Percentiles rank a stretch among this genome's conserved stretches.
Evolutionary conservation across 495 filamentous ascomycete genomes (phyloP).

Genomic region (Hyaloscypha bicolor): DNA sequence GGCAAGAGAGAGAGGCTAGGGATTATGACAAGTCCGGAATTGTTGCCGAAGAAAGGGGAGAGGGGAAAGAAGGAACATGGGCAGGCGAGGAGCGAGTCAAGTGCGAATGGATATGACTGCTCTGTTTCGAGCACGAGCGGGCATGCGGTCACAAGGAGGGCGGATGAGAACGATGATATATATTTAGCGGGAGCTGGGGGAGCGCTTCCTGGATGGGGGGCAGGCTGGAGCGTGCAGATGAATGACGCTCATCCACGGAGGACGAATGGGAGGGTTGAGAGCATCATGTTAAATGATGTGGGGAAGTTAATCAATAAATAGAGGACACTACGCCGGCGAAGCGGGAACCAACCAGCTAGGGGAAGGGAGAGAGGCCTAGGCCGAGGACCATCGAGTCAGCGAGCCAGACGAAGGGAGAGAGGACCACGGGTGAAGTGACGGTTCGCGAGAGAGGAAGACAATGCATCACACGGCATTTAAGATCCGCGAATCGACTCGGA

Average conservation of each 20-base stretch:
- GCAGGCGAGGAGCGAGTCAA: conserved; percentile 10
- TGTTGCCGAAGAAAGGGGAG: conserved; percentile 24
- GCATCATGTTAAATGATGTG: conserved; percentile 30
- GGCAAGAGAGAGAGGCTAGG: conserved; percentile 29
- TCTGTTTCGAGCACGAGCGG: conserved; percentile 10
- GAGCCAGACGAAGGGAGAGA: too few species aligned
- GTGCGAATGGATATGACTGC: not conserved
- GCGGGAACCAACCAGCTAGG: not conserved
- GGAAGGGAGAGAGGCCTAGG: not conserved
- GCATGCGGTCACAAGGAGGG: not conserved
- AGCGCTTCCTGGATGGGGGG: conserved; percentile 24
- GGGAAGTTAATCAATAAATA: conserved; percentile 29
- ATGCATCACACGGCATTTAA: too few species aligned
- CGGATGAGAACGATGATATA: conserved; percentile 22
- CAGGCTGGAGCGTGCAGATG: conserved; percentile 28
- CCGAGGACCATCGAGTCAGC: too few species aligned
- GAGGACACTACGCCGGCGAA: not conserved
- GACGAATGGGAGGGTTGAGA: conserved; percentile 21
- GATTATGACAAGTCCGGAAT: conserved; percentile 31
- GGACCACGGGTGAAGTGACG: too few species aligned
- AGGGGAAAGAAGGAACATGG: conserved; percentile 10
- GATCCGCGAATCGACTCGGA: too few species aligned
- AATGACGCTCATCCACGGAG: not conserved
- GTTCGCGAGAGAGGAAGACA: too few species aligned
- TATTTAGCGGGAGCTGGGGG: conserved; percentile 16